Base-by-base conservation (phyloP, 352 stramenopile species). In the Phytophthora fragariaefolia region DNA sequence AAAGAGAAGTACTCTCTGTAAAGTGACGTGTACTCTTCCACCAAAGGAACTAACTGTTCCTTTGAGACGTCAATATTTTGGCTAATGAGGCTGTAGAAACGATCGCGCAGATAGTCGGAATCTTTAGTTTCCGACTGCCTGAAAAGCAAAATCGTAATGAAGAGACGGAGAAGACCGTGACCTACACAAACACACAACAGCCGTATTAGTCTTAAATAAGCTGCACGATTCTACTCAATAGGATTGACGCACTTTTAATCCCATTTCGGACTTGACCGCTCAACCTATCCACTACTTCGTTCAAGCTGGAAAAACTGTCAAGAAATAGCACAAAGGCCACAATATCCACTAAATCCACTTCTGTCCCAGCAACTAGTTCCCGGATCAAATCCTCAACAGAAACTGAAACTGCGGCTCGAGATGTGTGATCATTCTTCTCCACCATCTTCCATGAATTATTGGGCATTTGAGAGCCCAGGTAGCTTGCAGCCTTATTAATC, bases 321-420 rank as follows among this genome's bases (percentile, higher is more conserved):
- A 92, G 34, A 50, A 91, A 92, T 45, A 94, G 55, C 22, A 89
- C 74, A 45, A 94, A 94, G 2, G 83, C 68, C 38, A 91, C 64
- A 1, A 91, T 54, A 30, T 94, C 85, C 5, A 82, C 77, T 12
- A 91, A 79, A 46, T 89, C 68, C 30, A 87, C 66, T 57, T 80
- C 69, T 43, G 69, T 57, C 20, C 74, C 68, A 34, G 67, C 48
- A 23, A 80, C 53, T 6, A 91, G 50, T 12, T 54, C 60, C 28
- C 59, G 61, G 56, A 77, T 73, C 57, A 89, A 63, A 23, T 81
- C 69, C 30, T 80, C 74, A 40, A 80, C 66, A 18, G 52, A 65
- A 22, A 28, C 54, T 9, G 57, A 72, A 4, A 28, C 55, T 50
- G 28, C 28, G 32, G 59, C 51, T 61, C 46, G 32, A 34, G 55